These are phyloP conservation scores for Prunus mira DNA, from an alignment of 306 rosid genomes.

Conservation along the genomic window DNA sequence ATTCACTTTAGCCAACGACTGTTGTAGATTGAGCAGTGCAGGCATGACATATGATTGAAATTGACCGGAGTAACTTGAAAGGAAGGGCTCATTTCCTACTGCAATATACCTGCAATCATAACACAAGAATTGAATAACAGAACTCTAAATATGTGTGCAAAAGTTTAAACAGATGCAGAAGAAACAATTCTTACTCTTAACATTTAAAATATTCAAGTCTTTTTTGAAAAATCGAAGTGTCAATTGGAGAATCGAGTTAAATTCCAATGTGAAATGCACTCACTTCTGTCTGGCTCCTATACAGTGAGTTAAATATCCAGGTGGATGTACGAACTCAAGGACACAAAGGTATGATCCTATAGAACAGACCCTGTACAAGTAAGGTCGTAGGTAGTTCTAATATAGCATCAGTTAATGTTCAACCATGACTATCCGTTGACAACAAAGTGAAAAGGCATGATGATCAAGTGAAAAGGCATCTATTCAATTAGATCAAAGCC, in stretches of 20 bases:
- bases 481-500: background rate
- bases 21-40: constrained; percentile 70
- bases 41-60: constrained; percentile 74
- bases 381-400: background rate
- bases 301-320: no score
- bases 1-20: constrained; percentile 74
- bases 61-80: constrained; percentile 71
- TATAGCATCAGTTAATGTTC: background rate
- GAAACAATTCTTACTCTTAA: background rate
- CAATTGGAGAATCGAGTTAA: background rate
- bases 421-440: background rate
- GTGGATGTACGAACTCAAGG: no score
- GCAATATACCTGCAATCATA: constrained; percentile 69
- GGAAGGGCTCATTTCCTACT: constrained; percentile 97
- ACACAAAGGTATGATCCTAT: no score
- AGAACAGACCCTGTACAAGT: no score
- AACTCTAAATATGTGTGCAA: background rate
- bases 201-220: background rate
- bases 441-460: no score
- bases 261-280: no score
- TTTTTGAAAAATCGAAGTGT: no score
- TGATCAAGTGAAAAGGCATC: no score
- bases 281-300: no score
- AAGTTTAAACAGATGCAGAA: background rate
- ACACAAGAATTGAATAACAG: constrained; percentile 12